Evolutionary conservation across 2,329 filamentous ascomycete genomes (phyloP).

Genomic region (Fusarium fracticaudum): DNA sequence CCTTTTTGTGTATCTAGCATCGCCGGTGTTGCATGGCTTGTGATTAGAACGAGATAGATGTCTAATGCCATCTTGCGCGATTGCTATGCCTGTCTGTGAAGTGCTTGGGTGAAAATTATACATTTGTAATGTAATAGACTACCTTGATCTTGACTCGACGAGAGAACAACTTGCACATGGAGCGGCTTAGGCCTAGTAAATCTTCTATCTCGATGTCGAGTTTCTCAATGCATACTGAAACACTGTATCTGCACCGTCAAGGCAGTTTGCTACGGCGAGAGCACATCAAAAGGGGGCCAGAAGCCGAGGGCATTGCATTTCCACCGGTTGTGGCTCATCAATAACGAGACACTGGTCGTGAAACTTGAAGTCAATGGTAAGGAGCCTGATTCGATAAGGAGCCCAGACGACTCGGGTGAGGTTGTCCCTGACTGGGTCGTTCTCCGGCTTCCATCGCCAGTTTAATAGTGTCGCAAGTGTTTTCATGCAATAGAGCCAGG

Average conservation of each 20-base stretch:
- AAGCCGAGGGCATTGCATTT: not conserved
- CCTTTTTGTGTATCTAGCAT: slow-evolving; percentile 43
- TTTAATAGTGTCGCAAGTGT: not conserved
- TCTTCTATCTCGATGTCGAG: not conserved
- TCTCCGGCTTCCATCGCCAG: not conserved
- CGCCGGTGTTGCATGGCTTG: slow-evolving; percentile 42
- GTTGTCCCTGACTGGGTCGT: not conserved
- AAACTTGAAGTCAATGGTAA: not conserved
- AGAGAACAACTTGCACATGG: not conserved
- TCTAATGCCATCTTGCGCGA: slow-evolving; percentile 40
- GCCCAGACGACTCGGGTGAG: not conserved
- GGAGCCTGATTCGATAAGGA: not conserved
- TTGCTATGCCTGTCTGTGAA: slow-evolving; percentile 26
- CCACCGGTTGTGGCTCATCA: not conserved
- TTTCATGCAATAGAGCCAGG: not conserved
- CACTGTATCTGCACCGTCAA: too few relatives aligned
- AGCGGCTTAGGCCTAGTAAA: not conserved
- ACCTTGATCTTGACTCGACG: not conserved
- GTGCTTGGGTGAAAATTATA: not conserved
- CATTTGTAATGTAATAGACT: slow-evolving; percentile 1
- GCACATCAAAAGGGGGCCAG: not conserved
- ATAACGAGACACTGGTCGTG: not conserved
- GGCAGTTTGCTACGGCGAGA: too few relatives aligned
- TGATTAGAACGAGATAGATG: slow-evolving; percentile 43
- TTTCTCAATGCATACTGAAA: not conserved